Conservation (phyloP, 23 red algal species). For the Pyropia yezoensis region DNA sequence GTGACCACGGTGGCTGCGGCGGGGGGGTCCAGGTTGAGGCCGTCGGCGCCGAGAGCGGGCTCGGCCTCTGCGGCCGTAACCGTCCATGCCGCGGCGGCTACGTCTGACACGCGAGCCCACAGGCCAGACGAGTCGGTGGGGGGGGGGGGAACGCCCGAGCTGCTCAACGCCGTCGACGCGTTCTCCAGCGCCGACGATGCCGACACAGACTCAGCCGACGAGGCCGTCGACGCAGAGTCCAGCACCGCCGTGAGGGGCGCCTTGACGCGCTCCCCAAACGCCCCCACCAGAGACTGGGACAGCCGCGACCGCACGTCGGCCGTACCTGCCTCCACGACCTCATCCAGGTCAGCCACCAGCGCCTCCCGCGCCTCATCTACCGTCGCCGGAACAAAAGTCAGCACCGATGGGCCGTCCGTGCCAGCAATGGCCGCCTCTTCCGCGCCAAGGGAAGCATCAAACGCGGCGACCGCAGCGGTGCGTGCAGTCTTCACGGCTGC, state of each 20-base stretch:
- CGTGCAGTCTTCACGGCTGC: too few relatives aligned
- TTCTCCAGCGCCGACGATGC: too few relatives aligned
- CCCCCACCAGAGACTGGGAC: constrained; percentile 4
- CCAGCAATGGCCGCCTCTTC: background rate
- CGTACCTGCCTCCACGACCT: constrained; percentile 20
- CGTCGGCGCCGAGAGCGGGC: constrained; percentile 19
- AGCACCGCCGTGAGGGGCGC: constrained; percentile 36
- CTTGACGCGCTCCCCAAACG: constrained; percentile 31
- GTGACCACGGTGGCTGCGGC: constrained; percentile 9
- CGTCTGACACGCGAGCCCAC: constrained; percentile 32
- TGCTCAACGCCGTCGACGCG: too few relatives aligned
- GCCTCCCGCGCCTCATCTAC: constrained; percentile 9
- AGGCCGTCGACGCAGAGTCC: constrained; percentile 9
- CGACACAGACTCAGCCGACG: too few relatives aligned
- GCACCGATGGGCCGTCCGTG: background rate
- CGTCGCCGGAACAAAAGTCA: too few relatives aligned
- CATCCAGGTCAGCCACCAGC: constrained; percentile 17
- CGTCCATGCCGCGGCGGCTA: constrained; percentile 27
- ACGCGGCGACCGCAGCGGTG: too few relatives aligned
- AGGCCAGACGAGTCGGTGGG: constrained; percentile 4
- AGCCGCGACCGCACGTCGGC: constrained; percentile 16
- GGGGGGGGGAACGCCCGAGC: too few relatives aligned
- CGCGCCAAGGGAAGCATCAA: too few relatives aligned
- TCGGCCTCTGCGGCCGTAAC: constrained; percentile 21
- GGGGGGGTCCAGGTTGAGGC: constrained; percentile 17